Conservation (phyloP, 257 asterid species). For the Jacaranda copaia region DNA sequence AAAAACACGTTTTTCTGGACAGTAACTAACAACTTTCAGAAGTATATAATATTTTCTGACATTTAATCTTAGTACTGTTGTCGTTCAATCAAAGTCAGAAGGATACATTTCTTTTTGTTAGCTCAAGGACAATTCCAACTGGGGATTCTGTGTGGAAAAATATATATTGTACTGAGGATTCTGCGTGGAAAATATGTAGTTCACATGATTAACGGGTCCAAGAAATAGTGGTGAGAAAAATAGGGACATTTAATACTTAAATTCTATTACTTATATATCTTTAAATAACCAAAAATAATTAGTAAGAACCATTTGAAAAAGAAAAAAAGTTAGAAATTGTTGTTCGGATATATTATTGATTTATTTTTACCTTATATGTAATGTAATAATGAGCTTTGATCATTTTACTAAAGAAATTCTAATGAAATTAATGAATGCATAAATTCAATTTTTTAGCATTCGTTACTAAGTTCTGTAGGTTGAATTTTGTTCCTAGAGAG, state of each 20-base stretch:
- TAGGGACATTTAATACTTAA: neutral
- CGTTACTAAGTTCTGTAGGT: too few relatives aligned
- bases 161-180: too few relatives aligned
- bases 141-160: neutral
- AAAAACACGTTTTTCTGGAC: constrained; percentile 13
- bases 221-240: neutral
- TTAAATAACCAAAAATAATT: too few relatives aligned
- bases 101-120: constrained; percentile 26
- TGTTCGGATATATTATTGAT: too few relatives aligned
- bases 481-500: too few relatives aligned
- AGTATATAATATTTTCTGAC: neutral
- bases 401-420: too few relatives aligned
- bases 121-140: constrained; percentile 30
- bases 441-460: too few relatives aligned
- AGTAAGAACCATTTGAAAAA: too few relatives aligned
- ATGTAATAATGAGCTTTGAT: too few relatives aligned
- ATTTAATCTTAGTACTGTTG: constrained; percentile 3
- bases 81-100: constrained; percentile 25
- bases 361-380: too few relatives aligned
- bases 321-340: too few relatives aligned
- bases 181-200: neutral
- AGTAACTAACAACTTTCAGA: neutral
- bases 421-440: too few relatives aligned
- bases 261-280: neutral
- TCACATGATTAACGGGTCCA: constrained; percentile 25